These are phyloP conservation scores for Xylaria sp. DNA, from an alignment of 2,329 filamentous ascomycete genomes.

Conservation along the genomic window DNA sequence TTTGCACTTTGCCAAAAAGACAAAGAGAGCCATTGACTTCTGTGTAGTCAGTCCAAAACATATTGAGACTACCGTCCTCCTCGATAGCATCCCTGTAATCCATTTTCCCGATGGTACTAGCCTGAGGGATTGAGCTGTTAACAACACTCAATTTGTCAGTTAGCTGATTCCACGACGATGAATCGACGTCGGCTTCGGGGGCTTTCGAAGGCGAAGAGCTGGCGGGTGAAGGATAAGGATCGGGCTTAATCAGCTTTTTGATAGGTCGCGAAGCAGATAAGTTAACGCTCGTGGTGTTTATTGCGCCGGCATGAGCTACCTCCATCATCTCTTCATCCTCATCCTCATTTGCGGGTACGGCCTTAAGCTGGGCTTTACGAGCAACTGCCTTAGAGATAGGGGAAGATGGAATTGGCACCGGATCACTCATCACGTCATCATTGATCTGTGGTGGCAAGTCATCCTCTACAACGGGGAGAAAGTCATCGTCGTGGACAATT, in stretches of 20 bases:
- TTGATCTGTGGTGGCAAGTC: constrained; percentile 55
- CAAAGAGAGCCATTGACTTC: constrained; percentile 92
- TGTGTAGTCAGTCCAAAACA: constrained; percentile 98
- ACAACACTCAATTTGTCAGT: constrained; percentile 87
- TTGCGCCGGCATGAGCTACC: constrained; percentile 78
- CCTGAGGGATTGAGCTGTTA: constrained; percentile 74
- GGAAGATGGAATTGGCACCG: constrained; percentile 76
- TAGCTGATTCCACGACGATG: constrained; percentile 88
- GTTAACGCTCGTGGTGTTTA: constrained; percentile 79
- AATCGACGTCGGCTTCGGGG: constrained; percentile 72
- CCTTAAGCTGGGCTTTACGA: constrained; percentile 69
- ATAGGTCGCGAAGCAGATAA: constrained; percentile 81
- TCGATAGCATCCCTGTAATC: constrained; percentile 88
- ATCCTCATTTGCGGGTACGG: constrained; percentile 67
- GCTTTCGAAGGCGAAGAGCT: constrained; percentile 80
- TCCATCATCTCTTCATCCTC: constrained; percentile 89
- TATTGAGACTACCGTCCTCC: constrained; percentile 87
- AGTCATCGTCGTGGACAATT: constrained; percentile 67
- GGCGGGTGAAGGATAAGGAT: constrained; percentile 73
- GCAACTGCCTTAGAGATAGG: constrained; percentile 82
- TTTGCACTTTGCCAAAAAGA: constrained; percentile 94
- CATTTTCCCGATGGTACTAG: constrained; percentile 78
- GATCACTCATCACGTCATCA: constrained; percentile 83
- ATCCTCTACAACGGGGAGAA: constrained; percentile 68
- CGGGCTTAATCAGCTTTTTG: constrained; percentile 77